phyloP scores from a whole-genome alignment of 2,329 filamentous ascomycete genomes.

The Calonectria hawksworthii region DNA sequence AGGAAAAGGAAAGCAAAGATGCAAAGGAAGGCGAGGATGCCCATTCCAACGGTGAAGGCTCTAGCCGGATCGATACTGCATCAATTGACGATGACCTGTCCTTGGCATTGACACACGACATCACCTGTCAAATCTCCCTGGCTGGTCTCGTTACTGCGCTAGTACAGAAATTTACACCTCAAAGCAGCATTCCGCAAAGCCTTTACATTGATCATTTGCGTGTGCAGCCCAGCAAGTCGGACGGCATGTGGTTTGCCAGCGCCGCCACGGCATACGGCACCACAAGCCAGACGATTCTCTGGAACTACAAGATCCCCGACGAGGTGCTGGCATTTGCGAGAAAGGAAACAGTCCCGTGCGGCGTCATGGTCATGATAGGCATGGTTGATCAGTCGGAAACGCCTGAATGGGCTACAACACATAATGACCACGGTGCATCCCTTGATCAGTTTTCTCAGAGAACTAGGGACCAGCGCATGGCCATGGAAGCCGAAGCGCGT shows the following conservation, averaged over 20 bases:
- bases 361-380: constrained; percentile 68
- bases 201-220: constrained; percentile 64
- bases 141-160: constrained; percentile 63
- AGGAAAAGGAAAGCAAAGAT: not conserved
- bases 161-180: constrained; percentile 51
- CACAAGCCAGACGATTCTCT: constrained; percentile 67
- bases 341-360: constrained; percentile 69
- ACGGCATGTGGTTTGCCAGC: constrained; percentile 70
- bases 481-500: constrained; percentile 58
- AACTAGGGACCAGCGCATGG: constrained; percentile 56
- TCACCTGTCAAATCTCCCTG: constrained; percentile 64
- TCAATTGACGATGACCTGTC: constrained; percentile 51
- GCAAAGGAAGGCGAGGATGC: constrained; percentile 17
- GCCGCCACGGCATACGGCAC: constrained; percentile 69
- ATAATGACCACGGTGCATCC: constrained; percentile 53
- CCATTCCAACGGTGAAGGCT: constrained; percentile 4
- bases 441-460: constrained; percentile 52
- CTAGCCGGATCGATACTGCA: constrained; percentile 46
- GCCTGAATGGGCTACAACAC: constrained; percentile 66
- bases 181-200: constrained; percentile 49
- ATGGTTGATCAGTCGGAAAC: constrained; percentile 65
- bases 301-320: constrained; percentile 72
- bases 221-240: constrained; percentile 48
- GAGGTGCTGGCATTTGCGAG: constrained; percentile 65
- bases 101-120: constrained; percentile 46